phyloP scores from a whole-genome alignment of 257 asterid species.

The Solanum sejunctum region DNA sequence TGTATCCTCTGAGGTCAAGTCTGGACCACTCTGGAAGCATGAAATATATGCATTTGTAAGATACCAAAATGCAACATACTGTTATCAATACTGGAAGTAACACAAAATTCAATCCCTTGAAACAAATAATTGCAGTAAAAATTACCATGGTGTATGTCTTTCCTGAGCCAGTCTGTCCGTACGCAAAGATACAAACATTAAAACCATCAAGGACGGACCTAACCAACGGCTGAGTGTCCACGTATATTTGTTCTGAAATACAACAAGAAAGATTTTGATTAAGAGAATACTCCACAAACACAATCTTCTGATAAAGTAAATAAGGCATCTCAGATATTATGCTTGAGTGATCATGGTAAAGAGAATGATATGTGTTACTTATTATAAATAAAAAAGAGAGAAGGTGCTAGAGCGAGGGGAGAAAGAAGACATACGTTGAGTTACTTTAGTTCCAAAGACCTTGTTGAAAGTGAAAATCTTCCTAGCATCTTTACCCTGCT shows the following conservation, averaged over 20 bases:
- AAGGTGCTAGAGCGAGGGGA: neutral
- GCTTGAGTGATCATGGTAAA: neutral
- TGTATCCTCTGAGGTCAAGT: slow-evolving; percentile 65
- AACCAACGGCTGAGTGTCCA: slow-evolving; percentile 64
- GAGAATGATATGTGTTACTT: neutral
- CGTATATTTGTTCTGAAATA: slow-evolving; percentile 67
- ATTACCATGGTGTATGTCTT: slow-evolving; percentile 85
- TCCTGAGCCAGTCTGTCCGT: slow-evolving; percentile 94
- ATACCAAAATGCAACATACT: neutral
- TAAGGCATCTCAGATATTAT: neutral
- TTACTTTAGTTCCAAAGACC: slow-evolving; percentile 53
- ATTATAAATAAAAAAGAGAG: neutral
- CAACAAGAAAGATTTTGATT: neutral
- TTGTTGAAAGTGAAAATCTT: slow-evolving; percentile 72
- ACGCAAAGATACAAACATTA: slow-evolving; percentile 84
- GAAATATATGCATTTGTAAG: neutral
- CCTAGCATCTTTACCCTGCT: slow-evolving; percentile 78
- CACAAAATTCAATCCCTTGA: neutral
- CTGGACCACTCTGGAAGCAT: slow-evolving; percentile 79
- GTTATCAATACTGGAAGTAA: neutral
- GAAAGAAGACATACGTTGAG: slow-evolving; percentile 52
- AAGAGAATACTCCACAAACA: slow-evolving; percentile 5
- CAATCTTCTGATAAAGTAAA: neutral
- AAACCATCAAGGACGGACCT: slow-evolving; percentile 86
- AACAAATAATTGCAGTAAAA: neutral